phyloP scores from a whole-genome alignment of 768 basidiomycete genomes.

The Wakefieldia striispora region DNA sequence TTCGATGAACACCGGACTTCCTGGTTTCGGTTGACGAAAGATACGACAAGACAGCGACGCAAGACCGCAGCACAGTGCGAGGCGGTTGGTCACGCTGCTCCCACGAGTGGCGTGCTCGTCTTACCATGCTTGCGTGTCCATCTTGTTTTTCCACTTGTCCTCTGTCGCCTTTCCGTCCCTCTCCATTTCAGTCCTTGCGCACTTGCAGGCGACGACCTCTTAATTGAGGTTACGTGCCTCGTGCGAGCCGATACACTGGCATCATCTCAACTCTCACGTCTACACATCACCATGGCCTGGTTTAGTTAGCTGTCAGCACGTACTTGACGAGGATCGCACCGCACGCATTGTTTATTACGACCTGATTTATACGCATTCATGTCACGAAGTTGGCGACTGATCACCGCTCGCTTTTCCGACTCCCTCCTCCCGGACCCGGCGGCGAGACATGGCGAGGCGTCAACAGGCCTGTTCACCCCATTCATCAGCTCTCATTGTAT shows the following conservation, averaged over 20 bases:
- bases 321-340: constrained; percentile 24
- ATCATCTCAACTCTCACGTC: constrained; percentile 36
- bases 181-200: constrained; percentile 49
- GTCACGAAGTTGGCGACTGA: constrained; percentile 40
- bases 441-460: constrained; percentile 25
- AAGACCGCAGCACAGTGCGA: constrained; percentile 64
- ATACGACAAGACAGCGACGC: constrained; percentile 61
- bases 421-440: constrained; percentile 15
- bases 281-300: constrained; percentile 16
- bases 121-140: constrained; percentile 51
- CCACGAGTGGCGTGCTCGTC: constrained; percentile 49
- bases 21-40: constrained; percentile 51
- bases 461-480: constrained; percentile 26
- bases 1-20: constrained; percentile 51
- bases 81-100: constrained; percentile 50
- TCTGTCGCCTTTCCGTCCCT: constrained; percentile 43
- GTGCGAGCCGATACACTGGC: constrained; percentile 75
- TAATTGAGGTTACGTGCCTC: constrained; percentile 78
- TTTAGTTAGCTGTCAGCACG: constrained; percentile 27
- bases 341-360: constrained; percentile 44
- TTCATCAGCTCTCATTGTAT: constrained; percentile 35
- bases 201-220: constrained; percentile 80
- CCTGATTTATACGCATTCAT: constrained; percentile 36
- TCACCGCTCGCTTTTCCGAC: constrained; percentile 40
- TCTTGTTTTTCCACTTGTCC: constrained; percentile 43